Evolutionary conservation across 345 rosid species (phyloP), one percentile per base, ranked within the genome.

Genomic region (Gossypium stocksii): DNA sequence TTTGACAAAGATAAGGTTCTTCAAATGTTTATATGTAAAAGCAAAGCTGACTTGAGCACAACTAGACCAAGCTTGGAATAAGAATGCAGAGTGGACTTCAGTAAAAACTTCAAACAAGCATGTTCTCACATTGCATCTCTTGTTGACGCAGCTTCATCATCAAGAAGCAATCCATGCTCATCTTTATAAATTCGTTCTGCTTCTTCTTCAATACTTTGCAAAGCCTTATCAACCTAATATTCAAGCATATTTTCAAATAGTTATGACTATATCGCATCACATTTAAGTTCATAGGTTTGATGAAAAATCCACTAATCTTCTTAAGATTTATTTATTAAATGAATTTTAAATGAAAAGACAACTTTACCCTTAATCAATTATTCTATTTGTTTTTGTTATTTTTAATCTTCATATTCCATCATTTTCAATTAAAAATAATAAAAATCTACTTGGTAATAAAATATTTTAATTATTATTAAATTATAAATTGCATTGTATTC

Each of bases 61-160:
- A 64, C 0, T 9, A 38, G 15, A n/a, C 7, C 23, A 62, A 38
- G 6, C 14, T 63, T 57, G 14, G 46, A 13, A 17, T 63, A 22
- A 19, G 3, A 23, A 22, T 16, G 9, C 12, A 23, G 15, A 48
- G 44, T 9, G 29, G 38, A 14, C 11, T 7, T 5, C 25, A 68
- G 72, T 49, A 73, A 53, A 8, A 68, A 48, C 57, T 20, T 77
- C 45, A 1, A 68, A 51, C 60, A n/a, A 61, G 45, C 49, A 25
- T 73, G 76, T 78, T 79, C 96, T 89, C 82, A 95, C 99, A 95
- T 93, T 72, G 97, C 97, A 88, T 95, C 99, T 80, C 99, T 88
- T 23, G 94, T 89, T 66, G 97, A 90, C 62, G 98, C 98, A 72
- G 98, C 97, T 80, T 93, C 99, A 76, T 95, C 99, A 63, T 91